Conservation (phyloP, 2,329 filamentous ascomycete genomes). For the Trichoderma polysporum region DNA sequence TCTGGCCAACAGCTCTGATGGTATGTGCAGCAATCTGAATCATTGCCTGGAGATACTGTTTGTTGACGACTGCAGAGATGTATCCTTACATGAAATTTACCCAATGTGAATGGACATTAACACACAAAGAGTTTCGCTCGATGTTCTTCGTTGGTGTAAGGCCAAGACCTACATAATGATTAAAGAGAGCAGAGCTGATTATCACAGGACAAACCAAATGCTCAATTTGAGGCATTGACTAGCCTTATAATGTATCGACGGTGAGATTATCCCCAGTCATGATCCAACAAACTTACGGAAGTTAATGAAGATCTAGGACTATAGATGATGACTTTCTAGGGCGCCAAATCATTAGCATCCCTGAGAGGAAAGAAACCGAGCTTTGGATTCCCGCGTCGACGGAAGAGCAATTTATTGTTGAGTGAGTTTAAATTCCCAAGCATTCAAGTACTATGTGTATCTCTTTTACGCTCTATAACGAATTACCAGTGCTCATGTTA, state of each 20-base stretch:
- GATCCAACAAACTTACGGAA: neutral
- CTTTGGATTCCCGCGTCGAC: slow-evolving; percentile 28
- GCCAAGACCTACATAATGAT: neutral
- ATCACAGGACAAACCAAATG: slow-evolving; percentile 19
- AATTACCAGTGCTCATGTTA: neutral
- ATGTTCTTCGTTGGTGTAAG: slow-evolving; percentile 27
- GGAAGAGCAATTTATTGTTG: slow-evolving; percentile 30
- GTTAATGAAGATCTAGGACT: slow-evolving; percentile 24
- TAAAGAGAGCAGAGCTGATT: neutral
- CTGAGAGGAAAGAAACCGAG: slow-evolving; percentile 18
- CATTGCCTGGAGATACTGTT: neutral
- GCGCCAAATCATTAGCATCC: slow-evolving; percentile 29
- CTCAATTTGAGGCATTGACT: slow-evolving; percentile 25
- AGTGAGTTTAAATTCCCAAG: slow-evolving; percentile 25
- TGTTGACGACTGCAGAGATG: slow-evolving; percentile 33
- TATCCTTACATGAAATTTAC: slow-evolving; percentile 39
- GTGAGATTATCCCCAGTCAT: slow-evolving; percentile 21
- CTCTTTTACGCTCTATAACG: neutral
- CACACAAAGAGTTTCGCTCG: slow-evolving; percentile 10
- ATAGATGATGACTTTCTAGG: slow-evolving; percentile 32
- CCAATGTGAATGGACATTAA: slow-evolving; percentile 23
- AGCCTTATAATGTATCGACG: slow-evolving; percentile 32
- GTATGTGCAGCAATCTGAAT: slow-evolving; percentile 24
- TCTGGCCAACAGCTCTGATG: slow-evolving; percentile 32
- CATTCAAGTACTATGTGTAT: neutral